Evolutionary conservation across 441 rosid genomes (phyloP), one percentile per base, ranked within the genome.

Genomic region (Metrosideros polymorpha): DNA sequence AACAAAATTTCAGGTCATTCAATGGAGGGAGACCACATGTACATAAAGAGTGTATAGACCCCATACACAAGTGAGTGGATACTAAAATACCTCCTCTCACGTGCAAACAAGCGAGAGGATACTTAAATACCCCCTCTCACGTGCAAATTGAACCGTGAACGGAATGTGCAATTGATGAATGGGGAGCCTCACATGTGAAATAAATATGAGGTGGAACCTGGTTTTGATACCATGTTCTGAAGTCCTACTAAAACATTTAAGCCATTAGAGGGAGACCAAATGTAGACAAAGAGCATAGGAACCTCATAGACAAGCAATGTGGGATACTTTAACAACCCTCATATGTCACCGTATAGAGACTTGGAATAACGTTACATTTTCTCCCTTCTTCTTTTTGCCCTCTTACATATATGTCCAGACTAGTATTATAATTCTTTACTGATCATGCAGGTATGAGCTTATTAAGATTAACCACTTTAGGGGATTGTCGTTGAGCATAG

Each of bases 401-500:
- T 66, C 82, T 57, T 24, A 76, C 85, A 76, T 53, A 22, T 52
- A 24, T 75, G 29, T 83, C 85, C 63, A 51, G 57, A 89, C 82
- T 82, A 84, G 71, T 85, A 83, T 90, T 66, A 59, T 59, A 14
- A 75, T 92, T 83, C 59, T 86, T 89, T 50, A 85, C 53, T 43
- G 29, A 51, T 82, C 88, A 57, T 89, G 87, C 90, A 97, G 99
- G 96, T 98, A 97, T 89, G 99, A 98, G 93, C 99, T 98, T 91
- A 94, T 98, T 91, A 98, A 96, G 97, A 92, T 97, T 71, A 98
- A 97, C 93, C 97, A 96, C 53, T 97, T 96, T 89, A 92, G 98
- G 91, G 99, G 99, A 59, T 89, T 98, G 84, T 98, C 99, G 75
- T 89, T 98, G 94, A 96, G 95, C 93, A 95, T 98, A 90, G 99